Evolutionary conservation across 805 yeast species (phyloP).

Genomic region (Ogataea pini): DNA sequence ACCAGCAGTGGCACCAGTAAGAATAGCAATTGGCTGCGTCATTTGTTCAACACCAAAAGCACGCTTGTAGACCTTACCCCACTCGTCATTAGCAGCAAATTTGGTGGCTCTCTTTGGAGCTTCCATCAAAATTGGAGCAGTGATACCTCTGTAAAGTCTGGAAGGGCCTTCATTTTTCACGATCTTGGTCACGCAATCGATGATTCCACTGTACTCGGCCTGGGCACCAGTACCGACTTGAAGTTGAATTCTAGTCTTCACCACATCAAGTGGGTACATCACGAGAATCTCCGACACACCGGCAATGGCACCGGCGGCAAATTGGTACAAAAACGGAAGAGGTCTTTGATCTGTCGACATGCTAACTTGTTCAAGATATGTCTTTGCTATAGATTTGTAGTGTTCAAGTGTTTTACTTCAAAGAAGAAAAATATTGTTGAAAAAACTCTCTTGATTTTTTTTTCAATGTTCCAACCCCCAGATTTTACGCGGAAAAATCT

Average conservation of each 20-base stretch:
- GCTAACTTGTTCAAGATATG: neutral
- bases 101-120: conserved; percentile 99
- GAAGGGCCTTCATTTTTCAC: conserved; percentile 82
- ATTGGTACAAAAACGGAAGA: conserved; percentile 91
- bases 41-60: conserved; percentile 66
- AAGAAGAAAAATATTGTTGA: neutral
- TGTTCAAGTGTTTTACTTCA: too few species aligned
- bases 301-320: conserved; percentile 88
- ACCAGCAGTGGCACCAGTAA: conserved; percentile 98
- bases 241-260: conserved; percentile 93
- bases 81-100: conserved; percentile 97
- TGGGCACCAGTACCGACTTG: conserved; percentile 57
- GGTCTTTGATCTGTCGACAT: conserved; percentile 36
- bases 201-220: conserved; percentile 76
- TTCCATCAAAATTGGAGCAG: conserved; percentile 97
- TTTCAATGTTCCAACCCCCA: conserved; percentile 3
- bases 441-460: neutral
- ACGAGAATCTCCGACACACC: conserved; percentile 95
- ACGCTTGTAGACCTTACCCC: conserved; percentile 80
- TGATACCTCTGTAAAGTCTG: conserved; percentile 87
- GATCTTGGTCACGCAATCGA: conserved; percentile 82
- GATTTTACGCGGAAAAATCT: conserved; percentile 8
- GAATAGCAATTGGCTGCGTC: conserved; percentile 80
- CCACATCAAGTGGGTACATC: conserved; percentile 96
- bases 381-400: too few species aligned